phyloP scores from a whole-genome alignment of 176 grass and related monocot genomes.

The Hordeum marinum region DNA sequence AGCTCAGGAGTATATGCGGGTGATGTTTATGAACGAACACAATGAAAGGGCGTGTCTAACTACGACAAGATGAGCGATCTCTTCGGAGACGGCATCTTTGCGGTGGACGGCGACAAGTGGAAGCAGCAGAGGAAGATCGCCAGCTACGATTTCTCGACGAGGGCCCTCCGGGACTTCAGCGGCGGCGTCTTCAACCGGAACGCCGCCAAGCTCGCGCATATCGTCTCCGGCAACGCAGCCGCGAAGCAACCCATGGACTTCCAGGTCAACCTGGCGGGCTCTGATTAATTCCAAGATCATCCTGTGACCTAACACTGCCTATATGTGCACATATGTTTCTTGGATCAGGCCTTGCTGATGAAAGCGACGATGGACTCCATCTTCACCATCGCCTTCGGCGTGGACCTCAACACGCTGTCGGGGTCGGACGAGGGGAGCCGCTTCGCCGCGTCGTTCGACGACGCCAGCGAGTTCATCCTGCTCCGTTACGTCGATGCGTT shows the following conservation, averaged over 20 bases:
- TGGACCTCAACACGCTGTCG: conserved; percentile 36
- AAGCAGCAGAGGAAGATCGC: conserved; percentile 53
- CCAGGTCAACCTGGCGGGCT: conserved; percentile 6
- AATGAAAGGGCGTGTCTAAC: conserved; percentile 33
- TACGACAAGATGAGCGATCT: conserved; percentile 28
- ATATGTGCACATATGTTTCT: background rate
- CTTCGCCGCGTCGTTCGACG: conserved; percentile 70
- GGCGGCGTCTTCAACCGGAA: conserved; percentile 37
- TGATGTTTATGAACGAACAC: too few species aligned
- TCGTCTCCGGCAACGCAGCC: background rate
- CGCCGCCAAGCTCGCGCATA: conserved; percentile 38
- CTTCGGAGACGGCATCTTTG: conserved; percentile 60
- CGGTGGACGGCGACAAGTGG: conserved; percentile 59
- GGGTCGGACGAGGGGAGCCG: conserved; percentile 25
- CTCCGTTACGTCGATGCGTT: conserved; percentile 49
- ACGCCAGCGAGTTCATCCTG: conserved; percentile 46
- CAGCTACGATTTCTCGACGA: conserved; percentile 60
- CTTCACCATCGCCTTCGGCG: conserved; percentile 48
- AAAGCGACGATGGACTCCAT: conserved; percentile 63
- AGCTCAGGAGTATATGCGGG: too few species aligned
- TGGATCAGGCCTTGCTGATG: conserved; percentile 30
- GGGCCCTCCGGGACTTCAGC: conserved; percentile 43
- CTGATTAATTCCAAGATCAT: too few species aligned
- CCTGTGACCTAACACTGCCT: too few species aligned
- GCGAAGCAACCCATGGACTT: conserved; percentile 24